Conservation (phyloP, 495 filamentous ascomycete species). For the Entonaema liquescens region DNA sequence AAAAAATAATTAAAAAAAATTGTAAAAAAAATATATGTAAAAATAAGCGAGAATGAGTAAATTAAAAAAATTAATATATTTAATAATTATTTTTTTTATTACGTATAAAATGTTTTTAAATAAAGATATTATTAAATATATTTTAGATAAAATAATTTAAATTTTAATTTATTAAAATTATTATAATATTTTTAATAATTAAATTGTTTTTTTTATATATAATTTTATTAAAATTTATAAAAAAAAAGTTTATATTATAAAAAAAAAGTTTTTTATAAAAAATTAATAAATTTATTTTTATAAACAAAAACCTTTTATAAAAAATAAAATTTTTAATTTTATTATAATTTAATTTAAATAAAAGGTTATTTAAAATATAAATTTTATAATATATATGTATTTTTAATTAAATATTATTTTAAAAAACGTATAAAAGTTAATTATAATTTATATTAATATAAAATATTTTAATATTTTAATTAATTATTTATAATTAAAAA, state of each 20-base stretch:
- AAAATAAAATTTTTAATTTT: neutral
- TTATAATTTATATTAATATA: too few relatives aligned
- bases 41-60: neutral
- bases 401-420: neutral
- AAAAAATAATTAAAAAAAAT: neutral
- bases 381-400: conserved; percentile 1
- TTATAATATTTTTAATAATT: neutral
- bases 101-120: neutral
- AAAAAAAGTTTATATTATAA: neutral
- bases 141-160: neutral
- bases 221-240: neutral
- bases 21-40: neutral
- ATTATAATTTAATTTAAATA: neutral
- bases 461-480: too few relatives aligned
- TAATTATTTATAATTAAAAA: too few relatives aligned
- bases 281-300: neutral
- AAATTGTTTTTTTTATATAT: neutral
- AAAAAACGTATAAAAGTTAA: conserved; percentile 1
- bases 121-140: neutral
- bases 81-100: neutral
- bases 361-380: neutral
- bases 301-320: neutral
- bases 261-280: neutral
- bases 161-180: neutral
- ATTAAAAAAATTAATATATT: neutral